These are phyloP conservation scores for Xylariaceae sp. DNA, from an alignment of 2,329 filamentous ascomycete genomes.

Conservation along the genomic window DNA sequence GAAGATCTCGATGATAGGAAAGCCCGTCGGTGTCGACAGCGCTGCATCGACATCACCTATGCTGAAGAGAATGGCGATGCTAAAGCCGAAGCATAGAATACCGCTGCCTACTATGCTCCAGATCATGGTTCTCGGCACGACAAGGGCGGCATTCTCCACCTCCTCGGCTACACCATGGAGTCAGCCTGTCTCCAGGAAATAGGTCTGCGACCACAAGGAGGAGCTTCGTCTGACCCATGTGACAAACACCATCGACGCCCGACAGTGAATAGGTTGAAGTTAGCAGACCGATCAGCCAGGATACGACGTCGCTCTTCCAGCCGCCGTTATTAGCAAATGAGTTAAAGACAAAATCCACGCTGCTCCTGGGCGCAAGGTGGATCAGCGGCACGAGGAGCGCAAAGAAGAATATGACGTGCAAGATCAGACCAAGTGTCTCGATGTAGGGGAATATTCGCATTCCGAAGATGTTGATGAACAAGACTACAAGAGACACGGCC, in stretches of 20 bases:
- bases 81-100: conserved; percentile 48
- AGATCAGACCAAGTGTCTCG: too few relatives aligned
- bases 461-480: too few relatives aligned
- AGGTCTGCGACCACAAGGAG: too few relatives aligned
- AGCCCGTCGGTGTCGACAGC: conserved; percentile 41
- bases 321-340: conserved; percentile 45
- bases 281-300: too few relatives aligned
- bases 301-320: too few relatives aligned
- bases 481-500: too few relatives aligned
- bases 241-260: too few relatives aligned
- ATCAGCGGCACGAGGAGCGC: conserved; percentile 36
- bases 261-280: too few relatives aligned
- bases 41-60: conserved; percentile 45
- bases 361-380: conserved; percentile 29
- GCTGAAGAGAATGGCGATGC: conserved; percentile 51
- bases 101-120: conserved; percentile 46
- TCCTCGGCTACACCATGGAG: conserved; percentile 41
- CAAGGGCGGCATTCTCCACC: conserved; percentile 42
- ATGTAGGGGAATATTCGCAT: too few relatives aligned
- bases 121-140: conserved; percentile 48
- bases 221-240: too few relatives aligned
- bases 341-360: conserved; percentile 41
- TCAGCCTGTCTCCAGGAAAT: too few relatives aligned
- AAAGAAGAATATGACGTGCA: conserved; percentile 43
- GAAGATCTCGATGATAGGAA: conserved; percentile 43